A percentile compares a stretch with the other conserved stretches of the same genome.
phyloP scores from a whole-genome alignment of 495 filamentous ascomycete species.

The Annulohypoxylon bovei region DNA sequence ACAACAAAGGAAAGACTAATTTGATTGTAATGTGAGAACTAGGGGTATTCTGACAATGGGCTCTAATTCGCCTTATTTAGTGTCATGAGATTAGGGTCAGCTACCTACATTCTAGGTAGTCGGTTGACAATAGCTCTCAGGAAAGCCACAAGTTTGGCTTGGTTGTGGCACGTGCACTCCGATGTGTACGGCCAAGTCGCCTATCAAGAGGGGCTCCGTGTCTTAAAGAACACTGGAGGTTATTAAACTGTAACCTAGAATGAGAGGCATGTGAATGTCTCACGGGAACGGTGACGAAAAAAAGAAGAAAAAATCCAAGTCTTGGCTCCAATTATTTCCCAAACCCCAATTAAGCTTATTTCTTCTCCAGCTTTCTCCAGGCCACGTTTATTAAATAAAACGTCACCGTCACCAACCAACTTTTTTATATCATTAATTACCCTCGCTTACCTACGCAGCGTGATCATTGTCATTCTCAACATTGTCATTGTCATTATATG shows the following conservation, averaged over 20 bases:
- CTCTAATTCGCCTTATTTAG: neutral
- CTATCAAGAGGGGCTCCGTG: slow-evolving; percentile 26
- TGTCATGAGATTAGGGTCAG: neutral
- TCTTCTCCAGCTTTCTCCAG: slow-evolving; percentile 11
- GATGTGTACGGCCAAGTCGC: slow-evolving; percentile 21
- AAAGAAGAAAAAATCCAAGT: slow-evolving; percentile 2
- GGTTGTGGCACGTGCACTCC: slow-evolving; percentile 28
- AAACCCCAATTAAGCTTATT: slow-evolving; percentile 15
- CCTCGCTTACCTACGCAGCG: too few species aligned
- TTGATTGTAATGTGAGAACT: neutral
- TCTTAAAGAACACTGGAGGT: neutral
- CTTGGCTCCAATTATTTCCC: slow-evolving; percentile 32
- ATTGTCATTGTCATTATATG: neutral
- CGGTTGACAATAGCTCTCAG: neutral
- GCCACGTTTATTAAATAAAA: slow-evolving; percentile 22
- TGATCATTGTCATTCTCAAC: too few species aligned
- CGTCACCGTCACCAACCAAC: slow-evolving; percentile 7
- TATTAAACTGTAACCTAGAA: neutral
- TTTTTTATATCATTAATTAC: slow-evolving; percentile 2
- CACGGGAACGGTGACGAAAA: neutral
- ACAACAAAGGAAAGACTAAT: too few species aligned
- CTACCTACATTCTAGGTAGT: neutral
- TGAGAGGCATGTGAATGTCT: slow-evolving; percentile 25
- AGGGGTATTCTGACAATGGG: neutral
- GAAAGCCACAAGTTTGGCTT: slow-evolving; percentile 13